Evolutionary conservation across 177 flowering plant species (phyloP).

Genomic region (Vitis hybrid): DNA sequence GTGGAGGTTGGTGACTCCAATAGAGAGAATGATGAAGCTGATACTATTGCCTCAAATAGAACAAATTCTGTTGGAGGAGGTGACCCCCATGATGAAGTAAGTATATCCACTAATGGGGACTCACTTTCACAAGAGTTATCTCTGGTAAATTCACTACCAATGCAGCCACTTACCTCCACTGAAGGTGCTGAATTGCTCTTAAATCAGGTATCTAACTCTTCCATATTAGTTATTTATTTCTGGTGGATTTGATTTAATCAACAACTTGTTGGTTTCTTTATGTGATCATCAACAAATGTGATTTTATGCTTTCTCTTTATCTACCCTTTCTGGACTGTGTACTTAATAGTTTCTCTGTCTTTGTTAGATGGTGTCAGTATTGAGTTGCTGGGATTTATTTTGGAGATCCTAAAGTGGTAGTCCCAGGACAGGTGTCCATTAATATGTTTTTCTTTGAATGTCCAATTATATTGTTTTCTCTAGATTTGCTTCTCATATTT

Average conservation of each 20-base stretch:
- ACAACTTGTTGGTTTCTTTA: not conserved
- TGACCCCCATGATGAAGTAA: slow-evolving; percentile 10
- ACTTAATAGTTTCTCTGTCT: not conserved
- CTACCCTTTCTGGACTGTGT: not conserved
- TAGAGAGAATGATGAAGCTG: slow-evolving; percentile 11
- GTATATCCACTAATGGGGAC: not conserved
- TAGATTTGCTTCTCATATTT: not conserved
- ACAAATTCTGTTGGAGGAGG: not conserved
- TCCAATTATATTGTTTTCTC: not conserved
- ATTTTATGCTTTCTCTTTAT: not conserved
- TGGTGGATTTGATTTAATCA: not conserved
- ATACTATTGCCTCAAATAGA: slow-evolving; percentile 10
- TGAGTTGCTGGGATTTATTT: not conserved
- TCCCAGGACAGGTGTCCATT: not conserved
- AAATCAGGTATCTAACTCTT: slow-evolving; percentile 16
- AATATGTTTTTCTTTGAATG: not conserved
- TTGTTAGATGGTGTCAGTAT: not conserved
- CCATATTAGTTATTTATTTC: not conserved
- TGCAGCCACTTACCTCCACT: slow-evolving; percentile 4
- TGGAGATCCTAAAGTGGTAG: not conserved
- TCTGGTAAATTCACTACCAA: not conserved
- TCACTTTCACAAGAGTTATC: slow-evolving; percentile 5
- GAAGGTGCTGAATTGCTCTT: slow-evolving; percentile 14
- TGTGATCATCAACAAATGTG: too few species aligned
- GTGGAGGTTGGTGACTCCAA: not conserved